Evolutionary conservation across 192 early-diverging fungal species (phyloP).

Genomic region (Funneliformis mosseae): DNA sequence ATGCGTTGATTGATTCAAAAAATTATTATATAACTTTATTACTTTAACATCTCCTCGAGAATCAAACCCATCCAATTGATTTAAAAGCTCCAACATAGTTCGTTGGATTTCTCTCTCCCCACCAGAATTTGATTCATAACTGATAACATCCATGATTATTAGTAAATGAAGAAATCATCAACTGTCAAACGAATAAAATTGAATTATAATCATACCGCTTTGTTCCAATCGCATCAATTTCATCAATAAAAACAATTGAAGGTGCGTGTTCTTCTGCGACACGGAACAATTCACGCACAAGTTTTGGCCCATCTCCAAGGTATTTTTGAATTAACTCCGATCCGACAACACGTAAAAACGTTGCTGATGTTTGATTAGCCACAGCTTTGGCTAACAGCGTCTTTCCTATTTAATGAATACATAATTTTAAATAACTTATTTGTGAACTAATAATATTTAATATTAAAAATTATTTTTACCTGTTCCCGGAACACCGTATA

Average conservation of each 20-base stretch:
- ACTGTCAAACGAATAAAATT: neutral
- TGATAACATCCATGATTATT: slow-evolving; percentile 37
- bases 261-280: slow-evolving; percentile 96
- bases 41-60: slow-evolving; percentile 90
- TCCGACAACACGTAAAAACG: slow-evolving; percentile 96
- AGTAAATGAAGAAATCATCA: neutral
- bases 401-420: slow-evolving; percentile 51
- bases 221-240: slow-evolving; percentile 98
- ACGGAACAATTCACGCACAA: slow-evolving; percentile 96
- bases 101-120: slow-evolving; percentile 97
- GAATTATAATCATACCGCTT: slow-evolving; percentile 63
- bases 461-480: slow-evolving; percentile 36
- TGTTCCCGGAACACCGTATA: slow-evolving; percentile 94
- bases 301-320: slow-evolving; percentile 96
- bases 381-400: slow-evolving; percentile 97
- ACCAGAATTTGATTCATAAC: slow-evolving; percentile 92
- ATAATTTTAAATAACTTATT: neutral
- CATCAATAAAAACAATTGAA: slow-evolving; percentile 99
- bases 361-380: slow-evolving; percentile 97
- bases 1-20: neutral
- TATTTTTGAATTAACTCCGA: slow-evolving; percentile 99
- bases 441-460: neutral
- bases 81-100: slow-evolving; percentile 96
- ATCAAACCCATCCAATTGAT: slow-evolving; percentile 98
- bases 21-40: neutral